A percentile compares a stretch with the other conserved stretches of the same genome.
phyloP scores from a whole-genome alignment of 169 alveolate genomes.

The Plasmodium falciparum region DNA sequence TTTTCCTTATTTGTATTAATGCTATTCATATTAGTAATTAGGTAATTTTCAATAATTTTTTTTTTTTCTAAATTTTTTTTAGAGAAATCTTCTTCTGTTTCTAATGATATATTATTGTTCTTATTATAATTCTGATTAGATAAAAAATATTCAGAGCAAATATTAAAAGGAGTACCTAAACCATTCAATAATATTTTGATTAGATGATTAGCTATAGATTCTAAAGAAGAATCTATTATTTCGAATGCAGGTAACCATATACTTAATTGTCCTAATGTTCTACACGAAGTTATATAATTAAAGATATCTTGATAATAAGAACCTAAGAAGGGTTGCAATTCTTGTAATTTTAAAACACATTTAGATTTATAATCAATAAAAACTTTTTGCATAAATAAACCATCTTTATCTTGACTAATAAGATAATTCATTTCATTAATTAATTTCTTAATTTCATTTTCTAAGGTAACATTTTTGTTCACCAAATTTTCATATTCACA shows the following conservation, averaged over 20 bases:
- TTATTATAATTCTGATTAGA: not conserved
- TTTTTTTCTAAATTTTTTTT: conserved; percentile 34
- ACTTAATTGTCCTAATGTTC: conserved; percentile 76
- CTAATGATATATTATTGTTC: conserved; percentile 41
- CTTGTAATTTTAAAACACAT: conserved; percentile 71
- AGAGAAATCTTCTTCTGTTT: conserved; percentile 64
- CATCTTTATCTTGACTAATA: conserved; percentile 47
- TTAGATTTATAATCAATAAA: conserved; percentile 73
- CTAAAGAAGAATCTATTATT: conserved; percentile 46
- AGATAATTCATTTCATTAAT: conserved; percentile 62
- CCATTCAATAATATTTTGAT: conserved; percentile 60
- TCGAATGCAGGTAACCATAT: conserved; percentile 71
- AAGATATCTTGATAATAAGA: conserved; percentile 57
- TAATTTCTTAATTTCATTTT: conserved; percentile 63
- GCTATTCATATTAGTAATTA: conserved; percentile 48
- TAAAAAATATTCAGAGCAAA: conserved; percentile 52
- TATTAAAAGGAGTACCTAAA: conserved; percentile 71
- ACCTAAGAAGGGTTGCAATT: conserved; percentile 55
- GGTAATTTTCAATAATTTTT: conserved; percentile 57
- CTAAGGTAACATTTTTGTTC: conserved; percentile 59
- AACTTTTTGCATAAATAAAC: conserved; percentile 60
- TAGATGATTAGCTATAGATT: conserved; percentile 57
- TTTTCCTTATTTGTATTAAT: conserved; percentile 49
- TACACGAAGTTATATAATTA: conserved; percentile 69
- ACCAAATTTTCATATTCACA: conserved; percentile 73